A percentile compares a stretch with the other conserved stretches of the same genome.
Evolutionary conservation across 202 grass and related monocot species (phyloP).

Genomic region (Schoenoplectus tabernaemontani): DNA sequence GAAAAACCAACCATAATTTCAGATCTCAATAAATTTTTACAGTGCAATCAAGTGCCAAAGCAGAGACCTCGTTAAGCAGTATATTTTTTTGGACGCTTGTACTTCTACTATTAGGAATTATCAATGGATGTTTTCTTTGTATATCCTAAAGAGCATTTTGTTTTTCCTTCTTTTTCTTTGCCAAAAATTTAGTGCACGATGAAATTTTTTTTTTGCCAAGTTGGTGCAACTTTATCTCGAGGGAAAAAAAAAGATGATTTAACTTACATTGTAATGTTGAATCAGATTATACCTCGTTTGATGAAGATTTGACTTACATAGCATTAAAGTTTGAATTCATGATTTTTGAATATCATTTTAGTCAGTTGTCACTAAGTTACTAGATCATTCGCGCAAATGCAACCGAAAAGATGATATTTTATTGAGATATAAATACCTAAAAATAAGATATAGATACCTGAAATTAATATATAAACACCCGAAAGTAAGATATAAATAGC

Average conservation of each 20-base stretch:
- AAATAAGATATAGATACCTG: too few species aligned
- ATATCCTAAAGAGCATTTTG: constrained; percentile 7
- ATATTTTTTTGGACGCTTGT: constrained; percentile 3
- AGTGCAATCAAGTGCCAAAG: constrained; percentile 47
- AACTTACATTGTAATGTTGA: not conserved
- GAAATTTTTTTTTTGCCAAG: not conserved
- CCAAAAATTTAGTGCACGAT: not conserved
- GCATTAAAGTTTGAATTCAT: not conserved
- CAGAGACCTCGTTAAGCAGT: constrained; percentile 23
- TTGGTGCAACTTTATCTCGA: not conserved
- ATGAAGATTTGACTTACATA: not conserved
- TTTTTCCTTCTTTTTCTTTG: not conserved
- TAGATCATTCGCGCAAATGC: too few species aligned
- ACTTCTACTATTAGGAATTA: not conserved
- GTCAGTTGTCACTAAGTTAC: too few species aligned
- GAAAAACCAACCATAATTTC: too few species aligned
- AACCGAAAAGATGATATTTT: not conserved
- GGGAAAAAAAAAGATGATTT: not conserved
- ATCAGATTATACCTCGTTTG: not conserved
- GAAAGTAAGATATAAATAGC: too few species aligned
- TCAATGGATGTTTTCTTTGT: constrained; percentile 19
- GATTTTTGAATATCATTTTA: too few species aligned
- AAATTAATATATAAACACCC: too few species aligned
- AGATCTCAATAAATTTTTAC: too few species aligned
- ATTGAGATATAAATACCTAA: too few species aligned